Evolutionary conservation across 306 rosid genomes (phyloP), one percentile per base, ranked within the genome.

Genomic region (Trifolium subterraneum): DNA sequence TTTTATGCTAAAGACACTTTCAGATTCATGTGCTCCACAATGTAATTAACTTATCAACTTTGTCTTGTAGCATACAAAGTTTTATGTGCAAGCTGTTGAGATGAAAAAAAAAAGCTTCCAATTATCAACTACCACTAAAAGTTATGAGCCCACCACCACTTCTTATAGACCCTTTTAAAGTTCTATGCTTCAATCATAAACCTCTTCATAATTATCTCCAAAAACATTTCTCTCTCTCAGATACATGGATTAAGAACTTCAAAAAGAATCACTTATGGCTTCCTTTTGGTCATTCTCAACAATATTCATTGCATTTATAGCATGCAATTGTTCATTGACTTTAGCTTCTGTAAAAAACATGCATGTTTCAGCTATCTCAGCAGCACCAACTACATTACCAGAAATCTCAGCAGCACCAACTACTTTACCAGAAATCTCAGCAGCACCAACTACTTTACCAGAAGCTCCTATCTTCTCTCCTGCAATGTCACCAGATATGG

Each of bases 351-450:
- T 4, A 14, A 71, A 71, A 31, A 78, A 11, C 20, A 71, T 81
- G 61, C 66, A 61, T 56, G 52, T 84, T 71, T 84, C 88, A 2
- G 45, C 73, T 41, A 84, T 84, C 47, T 84, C 88, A 73, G 81
- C 83, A 59, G 81, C 87, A 78, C 85, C 87, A 77, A 67, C 85
- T 9, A 18, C 55, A 10, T 70, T 74, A 70, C 85, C 85, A 56
- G 82, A 23, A 36, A 84, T 84, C 41, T 84, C 88, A 74, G 81
- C 83, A 59, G 81, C 87, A 77, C 85, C 87, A 77, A 66, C 85
- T 9, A 16, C 54, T 4, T 70, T 74, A 70, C 85, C 85, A 55
- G 82, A 23, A 48, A 84, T 84, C 47, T 84, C 88, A 73, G 80
- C 83, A 58, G 81, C 88, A 78, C 85, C 88, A 77, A 67, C 85